Base-by-base conservation (phyloP, 148 eudicot genomes). In the Cornus kousa region DNA sequence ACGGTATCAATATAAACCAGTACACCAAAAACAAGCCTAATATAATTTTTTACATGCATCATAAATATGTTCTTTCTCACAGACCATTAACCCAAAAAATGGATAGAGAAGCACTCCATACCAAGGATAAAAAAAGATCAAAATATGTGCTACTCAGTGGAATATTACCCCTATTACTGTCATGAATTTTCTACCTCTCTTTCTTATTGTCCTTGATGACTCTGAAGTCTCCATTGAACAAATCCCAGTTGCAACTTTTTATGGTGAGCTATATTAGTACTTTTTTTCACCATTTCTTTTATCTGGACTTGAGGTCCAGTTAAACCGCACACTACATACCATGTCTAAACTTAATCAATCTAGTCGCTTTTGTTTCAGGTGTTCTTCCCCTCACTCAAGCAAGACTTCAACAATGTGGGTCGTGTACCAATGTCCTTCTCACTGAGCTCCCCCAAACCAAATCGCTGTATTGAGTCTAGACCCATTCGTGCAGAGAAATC, bases 91-190 rank as follows among this genome's bases (percentile, higher is more conserved):
- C 9, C 66, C 37, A 24, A n/a, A 35, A 24, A 39, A 50, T 8
- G 20, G 70, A 53, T 46, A 4, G 50, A 3, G 33, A 4, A 28
- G 28, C 28, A 62, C 19, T 5, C 66, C 23, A n/a, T 5, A 20
- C 4, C 8, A 62, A 19, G 66, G 66, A 17, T 62, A 9, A n/a
- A 9, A 28, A 37, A 24, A 28, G 20, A 22, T 43, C 9, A 20
- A 48, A 50, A 73, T n/a, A 79, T 20, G 32, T n/a, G 71, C 39
- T 39, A 0, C 19, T 24, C 22, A 8, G 16, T 40, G 14, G n/a
- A 9, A 62, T 79, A 16, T 79, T 66, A 70, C 64, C 40, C 9
- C 43, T n/a, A 65, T 65, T 65, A 40, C 65, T 71, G 65, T 65
- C 32, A 28, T 10, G 43, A 33, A 5, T 64, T 67, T 72, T 31